Conservation (phyloP, 2,329 filamentous ascomycete genomes). For the Neopestalotiopsis rosae region DNA sequence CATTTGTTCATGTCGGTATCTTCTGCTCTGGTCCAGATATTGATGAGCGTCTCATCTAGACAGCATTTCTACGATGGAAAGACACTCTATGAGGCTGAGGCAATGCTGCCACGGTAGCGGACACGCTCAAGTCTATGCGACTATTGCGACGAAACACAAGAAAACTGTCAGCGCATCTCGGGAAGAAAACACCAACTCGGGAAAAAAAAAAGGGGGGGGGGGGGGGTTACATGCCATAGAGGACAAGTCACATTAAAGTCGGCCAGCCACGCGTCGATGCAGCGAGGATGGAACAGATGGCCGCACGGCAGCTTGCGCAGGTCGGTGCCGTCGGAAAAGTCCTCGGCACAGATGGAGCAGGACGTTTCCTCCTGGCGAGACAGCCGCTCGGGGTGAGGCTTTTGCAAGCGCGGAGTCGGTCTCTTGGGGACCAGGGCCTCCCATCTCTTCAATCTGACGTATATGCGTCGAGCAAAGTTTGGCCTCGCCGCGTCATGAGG, state of each 20-base stretch:
- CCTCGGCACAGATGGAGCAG: conserved; percentile 18
- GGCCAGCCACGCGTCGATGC: conserved; percentile 21
- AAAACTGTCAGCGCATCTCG: background rate
- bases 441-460: background rate
- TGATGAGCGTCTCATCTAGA: too few species aligned
- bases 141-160: background rate
- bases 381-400: conserved; percentile 9
- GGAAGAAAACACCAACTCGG: too few species aligned
- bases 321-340: conserved; percentile 3
- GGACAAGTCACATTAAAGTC: conserved; percentile 21
- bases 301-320: conserved; percentile 16
- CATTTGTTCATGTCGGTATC: too few species aligned
- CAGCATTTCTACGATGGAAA: background rate
- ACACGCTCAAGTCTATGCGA: conserved; percentile 13
- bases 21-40: too few species aligned
- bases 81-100: background rate
- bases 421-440: background rate
- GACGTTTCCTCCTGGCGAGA: background rate
- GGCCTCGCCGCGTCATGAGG: background rate
- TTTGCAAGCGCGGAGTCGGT: conserved; percentile 3
- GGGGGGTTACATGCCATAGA: conserved; percentile 15
- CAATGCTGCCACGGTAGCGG: conserved; percentile 12
- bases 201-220: background rate
- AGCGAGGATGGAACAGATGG: conserved; percentile 20
- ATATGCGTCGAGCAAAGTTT: background rate